Evolutionary conservation across 2,329 filamentous ascomycete species (phyloP).

Genomic region (Leptosphaerulina australis): DNA sequence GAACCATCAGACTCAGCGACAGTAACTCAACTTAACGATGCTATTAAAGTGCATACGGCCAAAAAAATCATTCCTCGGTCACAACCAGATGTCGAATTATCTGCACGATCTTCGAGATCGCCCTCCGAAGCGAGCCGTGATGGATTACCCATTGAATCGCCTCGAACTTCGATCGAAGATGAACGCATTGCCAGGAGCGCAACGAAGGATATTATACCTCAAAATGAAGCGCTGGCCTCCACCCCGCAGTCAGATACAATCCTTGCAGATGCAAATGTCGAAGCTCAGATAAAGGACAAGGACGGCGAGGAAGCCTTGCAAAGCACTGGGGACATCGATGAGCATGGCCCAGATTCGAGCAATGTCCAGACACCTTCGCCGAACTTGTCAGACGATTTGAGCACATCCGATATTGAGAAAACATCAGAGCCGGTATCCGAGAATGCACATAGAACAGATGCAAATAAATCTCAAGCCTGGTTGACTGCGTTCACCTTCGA

Average conservation of each 20-base stretch:
- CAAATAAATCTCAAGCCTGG: background rate
- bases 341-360: background rate
- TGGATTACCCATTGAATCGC: constrained; percentile 40
- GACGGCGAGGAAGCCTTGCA: background rate
- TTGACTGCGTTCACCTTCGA: constrained; percentile 20
- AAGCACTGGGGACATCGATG: background rate
- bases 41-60: constrained; percentile 25
- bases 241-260: background rate
- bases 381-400: background rate
- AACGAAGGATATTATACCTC: background rate
- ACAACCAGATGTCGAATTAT: constrained; percentile 38
- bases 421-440: background rate
- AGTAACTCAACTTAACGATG: constrained; percentile 23
- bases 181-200: constrained; percentile 26
- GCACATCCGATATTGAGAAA: background rate
- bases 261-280: background rate
- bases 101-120: constrained; percentile 44
- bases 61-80: constrained; percentile 19
- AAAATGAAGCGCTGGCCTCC: background rate
- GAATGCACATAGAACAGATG: background rate
- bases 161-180: constrained; percentile 48
- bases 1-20: constrained; percentile 44
- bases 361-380: background rate
- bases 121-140: constrained; percentile 46
- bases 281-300: background rate